Evolutionary conservation across 371 early-diverging fungal genomes (phyloP), one percentile per base, ranked within the genome.

Genomic region (Globomyces sp.): DNA sequence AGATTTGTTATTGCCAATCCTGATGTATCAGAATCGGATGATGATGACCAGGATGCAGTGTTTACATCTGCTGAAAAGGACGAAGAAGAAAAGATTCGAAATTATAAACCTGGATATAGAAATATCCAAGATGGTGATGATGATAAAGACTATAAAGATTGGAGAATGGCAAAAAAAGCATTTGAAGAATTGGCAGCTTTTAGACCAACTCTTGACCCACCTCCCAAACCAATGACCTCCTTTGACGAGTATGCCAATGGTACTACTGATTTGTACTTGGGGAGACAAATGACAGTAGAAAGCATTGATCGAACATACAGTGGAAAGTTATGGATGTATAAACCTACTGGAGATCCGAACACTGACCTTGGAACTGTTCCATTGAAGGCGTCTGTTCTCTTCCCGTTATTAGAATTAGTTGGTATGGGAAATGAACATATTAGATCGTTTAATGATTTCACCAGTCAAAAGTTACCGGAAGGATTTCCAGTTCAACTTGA

Each of bases 401-500:
- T 68, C 2, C 77, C 77, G 2, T 60, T 80, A 10, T 65, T 80
- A 2, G 75, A 77, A 4, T 63, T 80, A 39, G 43, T 77, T 4
- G 80, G 77, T 2, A 67, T 80, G 67, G 67, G 69, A 13, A 68
- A 73, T 62, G 71, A 72, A 41, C 77, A 80, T 64, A 58, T 75
- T 10, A 47, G 68, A n/a, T 66, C 76, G 2, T 70, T 80, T 36
- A 60, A 68, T 24, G 73, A 74, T 45, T 77, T 80, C 58, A 70
- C 77, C 61, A 67, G 67, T 63, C 59, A 66, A 34, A 64, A 75
- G 50, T 68, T 80, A 57, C 80, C 80, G 34, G 66, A 68, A 2
- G 80, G 80, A 13, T 75, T 77, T 58, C 80, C 80, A 10, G 77
- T 79, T 40, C 73, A 75, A 57, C 48, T 79, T 2, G 80, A 79